Evolutionary conservation across 2,329 filamentous ascomycete species (phyloP).

Genomic region (Colletotrichum echinochloae): DNA sequence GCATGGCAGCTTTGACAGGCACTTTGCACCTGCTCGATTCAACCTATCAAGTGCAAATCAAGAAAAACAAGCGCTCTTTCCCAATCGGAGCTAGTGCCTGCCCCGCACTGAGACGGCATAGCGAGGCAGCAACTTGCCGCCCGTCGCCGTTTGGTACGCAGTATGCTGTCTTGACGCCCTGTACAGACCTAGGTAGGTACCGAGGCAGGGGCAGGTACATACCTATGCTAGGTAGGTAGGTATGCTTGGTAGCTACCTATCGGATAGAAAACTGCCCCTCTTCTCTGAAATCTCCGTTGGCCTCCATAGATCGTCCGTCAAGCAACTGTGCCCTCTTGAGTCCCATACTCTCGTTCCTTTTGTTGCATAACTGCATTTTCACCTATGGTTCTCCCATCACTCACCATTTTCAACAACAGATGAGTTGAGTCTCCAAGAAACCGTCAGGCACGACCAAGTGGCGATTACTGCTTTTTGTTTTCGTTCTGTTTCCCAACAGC

Average conservation of each 20-base stretch:
- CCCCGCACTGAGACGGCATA: background rate
- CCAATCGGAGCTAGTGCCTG: background rate
- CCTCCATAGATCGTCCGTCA: background rate
- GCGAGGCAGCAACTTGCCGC: background rate
- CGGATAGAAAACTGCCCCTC: background rate
- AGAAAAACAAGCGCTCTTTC: conserved; percentile 3
- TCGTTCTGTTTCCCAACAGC: background rate
- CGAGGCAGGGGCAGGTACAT: background rate
- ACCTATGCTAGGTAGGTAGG: background rate
- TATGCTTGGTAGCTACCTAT: background rate
- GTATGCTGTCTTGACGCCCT: background rate
- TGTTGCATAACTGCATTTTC: conserved; percentile 3
- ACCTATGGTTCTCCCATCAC: background rate
- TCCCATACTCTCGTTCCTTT: background rate
- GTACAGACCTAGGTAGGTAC: background rate
- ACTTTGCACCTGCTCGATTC: background rate
- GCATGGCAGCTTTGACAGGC: background rate
- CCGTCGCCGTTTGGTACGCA: background rate
- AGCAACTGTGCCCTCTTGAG: background rate
- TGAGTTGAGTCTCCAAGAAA: background rate
- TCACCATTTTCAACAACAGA: background rate
- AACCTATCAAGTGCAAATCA: background rate
- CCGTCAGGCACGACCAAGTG: background rate
- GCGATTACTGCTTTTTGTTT: background rate
- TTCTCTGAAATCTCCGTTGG: background rate